Conservation (phyloP, 1,284 basidiomycete species). For the Trametes pubescens region DNA sequence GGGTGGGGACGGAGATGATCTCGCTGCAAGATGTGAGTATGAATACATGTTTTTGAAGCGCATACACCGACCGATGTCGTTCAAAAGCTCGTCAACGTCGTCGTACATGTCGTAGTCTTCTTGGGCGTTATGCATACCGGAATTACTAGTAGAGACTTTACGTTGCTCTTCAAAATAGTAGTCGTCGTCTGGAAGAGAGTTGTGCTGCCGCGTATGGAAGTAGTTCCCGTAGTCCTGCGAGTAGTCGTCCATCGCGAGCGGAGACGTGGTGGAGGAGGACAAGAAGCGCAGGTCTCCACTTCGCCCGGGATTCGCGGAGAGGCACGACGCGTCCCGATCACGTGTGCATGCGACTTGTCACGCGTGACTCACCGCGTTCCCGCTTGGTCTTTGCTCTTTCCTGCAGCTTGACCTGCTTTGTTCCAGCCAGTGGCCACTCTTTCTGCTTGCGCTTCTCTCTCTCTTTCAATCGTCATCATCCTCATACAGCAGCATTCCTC, state of each 20-base stretch:
- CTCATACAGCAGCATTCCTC: neutral
- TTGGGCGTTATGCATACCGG: neutral
- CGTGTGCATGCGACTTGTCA: slow-evolving; percentile 21
- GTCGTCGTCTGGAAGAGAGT: neutral
- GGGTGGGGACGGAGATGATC: slow-evolving; percentile 53
- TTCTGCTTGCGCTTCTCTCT: neutral
- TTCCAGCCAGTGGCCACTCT: slow-evolving; percentile 2
- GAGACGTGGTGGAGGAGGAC: neutral
- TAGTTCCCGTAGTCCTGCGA: neutral
- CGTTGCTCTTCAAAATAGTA: neutral
- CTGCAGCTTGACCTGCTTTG: neutral
- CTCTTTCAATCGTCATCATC: neutral
- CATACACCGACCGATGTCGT: slow-evolving; percentile 61
- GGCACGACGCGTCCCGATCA: slow-evolving; percentile 28
- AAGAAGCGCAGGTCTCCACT: slow-evolving; percentile 1
- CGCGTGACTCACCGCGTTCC: slow-evolving; percentile 36
- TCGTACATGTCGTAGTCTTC: slow-evolving; percentile 17
- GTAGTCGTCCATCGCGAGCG: neutral
- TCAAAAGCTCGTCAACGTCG: slow-evolving; percentile 33
- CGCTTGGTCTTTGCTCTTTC: slow-evolving; percentile 10
- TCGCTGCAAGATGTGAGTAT: slow-evolving; percentile 33
- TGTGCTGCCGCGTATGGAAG: neutral
- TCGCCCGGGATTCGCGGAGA: slow-evolving; percentile 2
- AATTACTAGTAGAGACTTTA: neutral
- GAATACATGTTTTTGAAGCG: slow-evolving; percentile 29